These are phyloP conservation scores for Saturnispora serradocipensis DNA, from an alignment of 805 yeast genomes.

Conservation along the genomic window DNA sequence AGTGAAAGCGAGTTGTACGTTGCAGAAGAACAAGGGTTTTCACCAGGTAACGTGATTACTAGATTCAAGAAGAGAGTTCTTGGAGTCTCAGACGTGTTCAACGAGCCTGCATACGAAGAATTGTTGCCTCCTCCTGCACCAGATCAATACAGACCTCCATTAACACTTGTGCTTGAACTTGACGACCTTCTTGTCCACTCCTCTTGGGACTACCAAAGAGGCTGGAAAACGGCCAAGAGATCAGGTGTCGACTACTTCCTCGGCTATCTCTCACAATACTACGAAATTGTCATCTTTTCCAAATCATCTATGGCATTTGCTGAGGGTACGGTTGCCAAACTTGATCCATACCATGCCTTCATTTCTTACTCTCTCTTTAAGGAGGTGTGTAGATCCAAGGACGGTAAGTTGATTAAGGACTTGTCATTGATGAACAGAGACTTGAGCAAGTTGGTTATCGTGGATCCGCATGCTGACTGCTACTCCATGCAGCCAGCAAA, in stretches of 20 bases:
- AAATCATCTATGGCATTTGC: constrained; percentile 79
- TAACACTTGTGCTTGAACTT: constrained; percentile 79
- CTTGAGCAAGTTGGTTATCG: constrained; percentile 63
- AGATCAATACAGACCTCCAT: constrained; percentile 84
- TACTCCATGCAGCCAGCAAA: constrained; percentile 86
- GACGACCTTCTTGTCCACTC: constrained; percentile 89
- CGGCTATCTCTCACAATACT: constrained; percentile 89
- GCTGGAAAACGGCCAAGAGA: constrained; percentile 98
- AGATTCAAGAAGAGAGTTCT: constrained; percentile 66
- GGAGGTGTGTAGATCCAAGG: constrained; percentile 84
- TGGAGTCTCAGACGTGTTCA: constrained; percentile 71
- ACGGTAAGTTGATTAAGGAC: constrained; percentile 87
- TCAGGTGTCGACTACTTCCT: constrained; percentile 96
- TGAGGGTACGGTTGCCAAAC: constrained; percentile 74
- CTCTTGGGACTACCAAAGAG: constrained; percentile 83
- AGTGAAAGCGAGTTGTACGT: constrained; percentile 44
- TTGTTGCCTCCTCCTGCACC: constrained; percentile 87
- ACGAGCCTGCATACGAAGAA: constrained; percentile 90
- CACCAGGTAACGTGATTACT: constrained; percentile 53
- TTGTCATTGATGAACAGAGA: constrained; percentile 87
- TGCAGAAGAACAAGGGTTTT: constrained; percentile 57
- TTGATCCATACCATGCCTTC: constrained; percentile 89
- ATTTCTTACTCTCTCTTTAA: constrained; percentile 80
- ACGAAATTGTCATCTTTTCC: constrained; percentile 88
- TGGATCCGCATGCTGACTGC: constrained; percentile 70